Evolutionary conservation across 345 rosid species (phyloP), one percentile per base, ranked within the genome.

Genomic region (thale cress (Arabidopsis thaliana)): DNA sequence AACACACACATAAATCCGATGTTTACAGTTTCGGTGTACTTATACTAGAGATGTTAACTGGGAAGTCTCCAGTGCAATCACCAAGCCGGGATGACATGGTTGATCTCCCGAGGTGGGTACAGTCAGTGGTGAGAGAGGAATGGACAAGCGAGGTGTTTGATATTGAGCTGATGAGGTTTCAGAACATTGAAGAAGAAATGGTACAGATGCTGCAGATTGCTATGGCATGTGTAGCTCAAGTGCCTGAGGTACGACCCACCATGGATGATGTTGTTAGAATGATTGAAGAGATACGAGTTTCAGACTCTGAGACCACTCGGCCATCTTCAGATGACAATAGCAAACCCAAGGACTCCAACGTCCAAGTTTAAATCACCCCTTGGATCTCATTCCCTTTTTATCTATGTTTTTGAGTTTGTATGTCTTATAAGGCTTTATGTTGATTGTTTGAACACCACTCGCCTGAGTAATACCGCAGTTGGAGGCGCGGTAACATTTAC

Each of bases 91-190:
- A 88, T 16, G 96, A 88, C 79, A 83, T 83, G 88, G 87, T 81
- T 38, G 97, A 91, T 71, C 96, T 91, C 5, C 98, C 97, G 0
- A 82, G 88, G 67, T 91, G 96, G 98, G 98, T 93, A 4, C 96
- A 89, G 69, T 91, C 96, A 1, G 93, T 93, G n/a, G 92, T 91
- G n/a, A 83, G 90, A 73, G 96, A 93, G 75, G 96, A 86, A 64
- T 85, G 93, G 96, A 91, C 96, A 38, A 91, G 97, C 13, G 96
- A 87, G 84, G 93, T 93, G 28, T 89, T 93, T 13, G 98, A 93
- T 65, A 88, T 83, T 13, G 96, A 86, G 85, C 78, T 93, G 58
- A 86, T 86, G 98, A 86, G 83, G 56, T 86, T 84, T 77, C 91
- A 85, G 23, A 87, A 87, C 75, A 85, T 86, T 46, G 96, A 89